Percentiles rank a stretch among this genome's conserved stretches.
These are phyloP conservation scores for Yamadazyma sp. DNA, from an alignment of 1,139 yeast genomes.

Conservation along the genomic window DNA sequence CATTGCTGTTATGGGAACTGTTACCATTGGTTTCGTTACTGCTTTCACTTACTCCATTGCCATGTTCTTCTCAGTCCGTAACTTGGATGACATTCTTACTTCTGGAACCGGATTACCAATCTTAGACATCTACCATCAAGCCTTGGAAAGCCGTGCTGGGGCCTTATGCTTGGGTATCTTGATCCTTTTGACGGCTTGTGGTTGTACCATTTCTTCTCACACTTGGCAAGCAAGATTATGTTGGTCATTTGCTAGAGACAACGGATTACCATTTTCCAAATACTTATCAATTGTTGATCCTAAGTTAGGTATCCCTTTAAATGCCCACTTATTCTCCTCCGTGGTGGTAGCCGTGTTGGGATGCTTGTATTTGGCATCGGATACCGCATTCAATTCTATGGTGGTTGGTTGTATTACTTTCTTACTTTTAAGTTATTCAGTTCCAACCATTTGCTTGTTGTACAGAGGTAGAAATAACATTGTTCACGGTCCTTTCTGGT, in stretches of 20 bases:
- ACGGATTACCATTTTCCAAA: slow-evolving; percentile 46
- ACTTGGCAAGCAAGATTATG: slow-evolving; percentile 62
- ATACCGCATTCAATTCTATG: slow-evolving; percentile 48
- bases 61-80: slow-evolving; percentile 40
- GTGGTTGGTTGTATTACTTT: slow-evolving; percentile 47
- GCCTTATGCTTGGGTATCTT: slow-evolving; percentile 37
- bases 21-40: slow-evolving; percentile 41
- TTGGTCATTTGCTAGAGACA: slow-evolving; percentile 81
- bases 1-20: slow-evolving; percentile 43
- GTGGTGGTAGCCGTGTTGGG: slow-evolving; percentile 41
- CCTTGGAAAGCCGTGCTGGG: slow-evolving; percentile 34
- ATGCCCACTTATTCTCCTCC: slow-evolving; percentile 44
- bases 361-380: slow-evolving; percentile 40
- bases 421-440: slow-evolving; percentile 40
- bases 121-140: slow-evolving; percentile 42
- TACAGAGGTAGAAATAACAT: slow-evolving; percentile 58
- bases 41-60: slow-evolving; percentile 41
- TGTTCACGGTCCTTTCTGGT: slow-evolving; percentile 64
- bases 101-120: slow-evolving; percentile 42
- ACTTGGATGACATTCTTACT: slow-evolving; percentile 28
- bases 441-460: slow-evolving; percentile 51
- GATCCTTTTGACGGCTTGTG: slow-evolving; percentile 38
- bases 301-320: slow-evolving; percentile 43
- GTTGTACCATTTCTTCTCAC: slow-evolving; percentile 43
- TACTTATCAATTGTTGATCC: slow-evolving; percentile 43